Conservation (phyloP, 495 filamentous ascomycete genomes). For the Clavariopsis aquatica region DNA sequence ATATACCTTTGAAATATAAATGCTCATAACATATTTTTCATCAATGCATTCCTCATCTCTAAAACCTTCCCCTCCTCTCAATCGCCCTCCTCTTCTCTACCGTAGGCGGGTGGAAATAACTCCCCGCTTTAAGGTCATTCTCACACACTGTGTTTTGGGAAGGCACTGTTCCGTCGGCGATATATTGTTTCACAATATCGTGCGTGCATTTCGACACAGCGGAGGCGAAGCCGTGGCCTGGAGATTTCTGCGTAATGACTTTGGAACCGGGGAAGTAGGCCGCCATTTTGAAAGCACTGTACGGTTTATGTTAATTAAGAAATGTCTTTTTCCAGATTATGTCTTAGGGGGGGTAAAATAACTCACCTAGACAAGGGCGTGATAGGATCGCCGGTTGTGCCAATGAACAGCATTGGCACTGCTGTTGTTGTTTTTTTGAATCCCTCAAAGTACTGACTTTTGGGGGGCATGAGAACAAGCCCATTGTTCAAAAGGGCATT, state of each 20-base stretch:
- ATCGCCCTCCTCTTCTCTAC: not conserved
- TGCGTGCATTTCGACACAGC: not conserved
- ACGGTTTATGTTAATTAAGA: constrained; percentile 4
- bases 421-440: constrained; percentile 50
- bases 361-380: constrained; percentile 47
- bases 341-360: not conserved
- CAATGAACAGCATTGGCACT: constrained; percentile 56
- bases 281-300: constrained; percentile 51
- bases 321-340: too few species aligned
- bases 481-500: not conserved
- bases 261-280: constrained; percentile 52
- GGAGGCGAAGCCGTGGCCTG: constrained; percentile 42
- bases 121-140: not conserved
- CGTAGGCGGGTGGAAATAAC: not conserved
- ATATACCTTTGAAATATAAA: not conserved
- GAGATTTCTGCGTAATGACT: constrained; percentile 55
- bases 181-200: not conserved
- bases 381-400: constrained; percentile 58
- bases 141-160: not conserved
- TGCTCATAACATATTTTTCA: not conserved
- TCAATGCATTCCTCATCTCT: not conserved
- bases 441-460: constrained; percentile 28
- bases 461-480: not conserved
- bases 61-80: not conserved
- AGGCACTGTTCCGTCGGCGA: constrained; percentile 2